Conservation (phyloP, 768 basidiomycete genomes). For the Flagelloscypha sp. region DNA sequence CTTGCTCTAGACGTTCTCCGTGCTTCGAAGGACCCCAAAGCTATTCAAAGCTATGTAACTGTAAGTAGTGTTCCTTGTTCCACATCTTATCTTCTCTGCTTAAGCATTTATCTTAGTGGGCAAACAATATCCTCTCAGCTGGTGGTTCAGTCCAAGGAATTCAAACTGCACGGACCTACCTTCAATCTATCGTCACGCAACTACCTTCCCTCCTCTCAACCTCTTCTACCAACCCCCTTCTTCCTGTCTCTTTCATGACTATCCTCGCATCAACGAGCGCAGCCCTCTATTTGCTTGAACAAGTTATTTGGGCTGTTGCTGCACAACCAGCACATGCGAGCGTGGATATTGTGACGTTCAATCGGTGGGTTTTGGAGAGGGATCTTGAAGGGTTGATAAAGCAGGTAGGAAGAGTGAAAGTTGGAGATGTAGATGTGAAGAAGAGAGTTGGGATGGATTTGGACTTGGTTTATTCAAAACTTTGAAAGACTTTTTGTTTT, state of each 20-base stretch:
- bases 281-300: slow-evolving; percentile 54
- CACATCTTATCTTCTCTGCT: neutral
- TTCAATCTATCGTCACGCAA: too few species aligned
- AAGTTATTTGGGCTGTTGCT: slow-evolving; percentile 50
- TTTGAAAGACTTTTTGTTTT: too few species aligned
- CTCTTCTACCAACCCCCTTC: slow-evolving; percentile 35
- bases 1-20: slow-evolving; percentile 60
- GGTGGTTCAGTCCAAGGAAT: slow-evolving; percentile 33
- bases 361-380: slow-evolving; percentile 16
- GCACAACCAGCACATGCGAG: too few species aligned
- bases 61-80: slow-evolving; percentile 27
- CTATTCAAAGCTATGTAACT: slow-evolving; percentile 37
- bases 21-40: slow-evolving; percentile 36
- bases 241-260: slow-evolving; percentile 51
- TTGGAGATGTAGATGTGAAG: slow-evolving; percentile 15
- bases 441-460: slow-evolving; percentile 19
- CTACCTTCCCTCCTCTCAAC: too few species aligned
- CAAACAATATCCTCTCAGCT: slow-evolving; percentile 30
- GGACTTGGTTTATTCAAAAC: too few species aligned
- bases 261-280: slow-evolving; percentile 50
- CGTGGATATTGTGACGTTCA: slow-evolving; percentile 15
- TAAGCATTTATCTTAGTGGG: slow-evolving; percentile 40
- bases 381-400: too few species aligned
- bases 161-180: slow-evolving; percentile 27
- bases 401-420: too few species aligned